A percentile compares a stretch with the other conserved stretches of the same genome.
phyloP scores from a whole-genome alignment of 2,329 filamentous ascomycete species.

The Bipolaris sorokiniana region DNA sequence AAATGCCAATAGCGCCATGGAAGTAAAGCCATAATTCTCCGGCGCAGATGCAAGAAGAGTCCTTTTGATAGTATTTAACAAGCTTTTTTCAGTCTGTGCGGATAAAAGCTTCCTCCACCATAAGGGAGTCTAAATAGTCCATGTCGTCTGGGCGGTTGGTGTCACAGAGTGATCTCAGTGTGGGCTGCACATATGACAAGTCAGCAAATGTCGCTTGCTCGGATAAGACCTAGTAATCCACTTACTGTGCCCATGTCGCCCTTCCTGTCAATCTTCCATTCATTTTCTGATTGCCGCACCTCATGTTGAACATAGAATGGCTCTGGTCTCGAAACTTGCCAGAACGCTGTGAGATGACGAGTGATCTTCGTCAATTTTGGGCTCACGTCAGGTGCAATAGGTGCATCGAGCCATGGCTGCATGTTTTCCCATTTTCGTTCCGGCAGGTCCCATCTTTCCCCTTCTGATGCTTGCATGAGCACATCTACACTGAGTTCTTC shows the following conservation, averaged over 20 bases:
- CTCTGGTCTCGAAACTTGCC: slow-evolving; percentile 8
- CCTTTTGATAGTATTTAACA: background rate
- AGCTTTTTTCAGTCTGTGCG: slow-evolving; percentile 14
- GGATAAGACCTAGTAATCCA: background rate
- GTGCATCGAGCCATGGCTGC: slow-evolving; percentile 35
- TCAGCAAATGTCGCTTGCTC: background rate
- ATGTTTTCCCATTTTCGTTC: slow-evolving; percentile 33
- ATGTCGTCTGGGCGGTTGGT: slow-evolving; percentile 13
- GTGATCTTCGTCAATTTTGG: slow-evolving; percentile 25
- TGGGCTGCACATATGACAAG: slow-evolving; percentile 8
- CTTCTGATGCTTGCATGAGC: slow-evolving; percentile 28
- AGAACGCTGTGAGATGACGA: slow-evolving; percentile 24
- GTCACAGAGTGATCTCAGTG: slow-evolving; percentile 6
- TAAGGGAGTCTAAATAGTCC: slow-evolving; percentile 11
- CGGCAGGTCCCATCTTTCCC: slow-evolving; percentile 37
- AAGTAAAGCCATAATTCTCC: slow-evolving; percentile 17
- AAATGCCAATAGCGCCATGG: slow-evolving; percentile 11
- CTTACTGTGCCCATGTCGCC: slow-evolving; percentile 28
- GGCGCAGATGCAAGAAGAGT: slow-evolving; percentile 2
- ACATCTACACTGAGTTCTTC: slow-evolving; percentile 35
- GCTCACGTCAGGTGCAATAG: slow-evolving; percentile 13
- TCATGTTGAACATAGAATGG: slow-evolving; percentile 36
- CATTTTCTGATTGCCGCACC: slow-evolving; percentile 11
- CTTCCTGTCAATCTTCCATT: slow-evolving; percentile 26
- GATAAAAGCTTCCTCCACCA: slow-evolving; percentile 23